Base-by-base conservation (phyloP, 1,284 basidiomycete species). In the Termitomyces sp. region DNA sequence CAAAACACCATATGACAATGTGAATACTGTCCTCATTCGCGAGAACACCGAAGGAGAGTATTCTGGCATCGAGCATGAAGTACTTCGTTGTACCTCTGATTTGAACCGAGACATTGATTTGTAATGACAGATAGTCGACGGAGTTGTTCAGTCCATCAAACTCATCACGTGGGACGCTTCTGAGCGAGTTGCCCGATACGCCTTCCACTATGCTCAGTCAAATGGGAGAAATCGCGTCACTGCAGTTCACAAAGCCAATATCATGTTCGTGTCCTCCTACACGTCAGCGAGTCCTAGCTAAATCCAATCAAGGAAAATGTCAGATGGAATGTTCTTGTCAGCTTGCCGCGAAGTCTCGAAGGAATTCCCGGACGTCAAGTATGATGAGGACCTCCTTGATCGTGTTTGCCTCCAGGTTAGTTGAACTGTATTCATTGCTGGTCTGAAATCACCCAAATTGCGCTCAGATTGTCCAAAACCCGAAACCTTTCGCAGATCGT, bases 1-100 rank as follows among this genome's bases (percentile, higher is more conserved):
- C 82, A 97, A 97, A 80, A 99, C 97, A 0, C 90, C 95, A 7
- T 98, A 99, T 70, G 95, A 98, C 70, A 88, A 98, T 68, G 97
- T 99, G 63, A 91, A 99, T 80, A 96, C 92, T 26, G 96, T 98
- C 51, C 79, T 99, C 63, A 99, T 99, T 72, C 92, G 97, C 68
- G 97, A 99, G 77, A 99, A 99, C 76, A 99, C 97, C 30, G 97
- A 99, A 76, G 97, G 97, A 68, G 97, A 99, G 75, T 99, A 99
- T 78, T 98, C 95, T 61, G 96, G 96, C 62, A 98, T 98, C 65
- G 96, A 98, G 75, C 96, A 98, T 73, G 94, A 98, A 83, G 88
- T 91, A 58, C 28, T 72, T 63, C 8, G n/a, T 38, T 39, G 6
- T 33, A 39, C 17, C 5, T 52, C 7, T 45, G 15, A 28, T 13